These are phyloP conservation scores for Aurinia saxatilis DNA, from an alignment of 345 rosid genomes.

Conservation along the genomic window DNA sequence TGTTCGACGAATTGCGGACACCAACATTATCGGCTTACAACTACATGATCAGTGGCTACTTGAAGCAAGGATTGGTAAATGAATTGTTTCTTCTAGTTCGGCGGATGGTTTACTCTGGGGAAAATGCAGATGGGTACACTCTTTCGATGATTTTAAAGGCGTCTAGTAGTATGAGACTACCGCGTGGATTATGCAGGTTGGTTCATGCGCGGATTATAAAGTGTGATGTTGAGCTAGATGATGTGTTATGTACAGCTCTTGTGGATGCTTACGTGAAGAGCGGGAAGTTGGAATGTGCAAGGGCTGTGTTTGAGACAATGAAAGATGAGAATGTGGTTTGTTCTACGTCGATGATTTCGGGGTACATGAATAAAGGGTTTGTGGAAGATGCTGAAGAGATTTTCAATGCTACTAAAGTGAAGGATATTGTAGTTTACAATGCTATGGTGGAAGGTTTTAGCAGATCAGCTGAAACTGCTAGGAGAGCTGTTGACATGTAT, in stretches of 20 bases:
- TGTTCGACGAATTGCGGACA: constrained; percentile 69
- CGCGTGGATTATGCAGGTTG: constrained; percentile 35
- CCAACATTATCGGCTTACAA: constrained; percentile 74
- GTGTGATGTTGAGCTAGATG: constrained; percentile 49
- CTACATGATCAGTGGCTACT: constrained; percentile 63
- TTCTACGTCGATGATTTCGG: constrained; percentile 89
- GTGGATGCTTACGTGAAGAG: constrained; percentile 75
- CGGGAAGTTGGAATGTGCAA: constrained; percentile 50
- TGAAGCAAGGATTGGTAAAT: constrained; percentile 39
- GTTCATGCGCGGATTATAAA: constrained; percentile 60
- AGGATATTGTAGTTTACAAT: constrained; percentile 80
- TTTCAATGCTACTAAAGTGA: constrained; percentile 39
- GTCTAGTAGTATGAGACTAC: constrained; percentile 33
- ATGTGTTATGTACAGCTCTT: constrained; percentile 66
- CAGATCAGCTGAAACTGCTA: constrained; percentile 44
- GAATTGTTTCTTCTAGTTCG: constrained; percentile 40
- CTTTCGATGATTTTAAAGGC: constrained; percentile 82
- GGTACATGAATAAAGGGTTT: constrained; percentile 64
- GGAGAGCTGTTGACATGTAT: constrained; percentile 48
- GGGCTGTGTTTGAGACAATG: constrained; percentile 68
- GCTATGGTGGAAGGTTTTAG: constrained; percentile 96
- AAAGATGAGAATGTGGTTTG: constrained; percentile 55
- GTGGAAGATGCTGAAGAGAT: constrained; percentile 60
- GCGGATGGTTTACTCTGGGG: constrained; percentile 43
- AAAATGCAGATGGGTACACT: constrained; percentile 66